phyloP scores from a whole-genome alignment of 1,139 yeast genomes.

The Candida sojae region DNA sequence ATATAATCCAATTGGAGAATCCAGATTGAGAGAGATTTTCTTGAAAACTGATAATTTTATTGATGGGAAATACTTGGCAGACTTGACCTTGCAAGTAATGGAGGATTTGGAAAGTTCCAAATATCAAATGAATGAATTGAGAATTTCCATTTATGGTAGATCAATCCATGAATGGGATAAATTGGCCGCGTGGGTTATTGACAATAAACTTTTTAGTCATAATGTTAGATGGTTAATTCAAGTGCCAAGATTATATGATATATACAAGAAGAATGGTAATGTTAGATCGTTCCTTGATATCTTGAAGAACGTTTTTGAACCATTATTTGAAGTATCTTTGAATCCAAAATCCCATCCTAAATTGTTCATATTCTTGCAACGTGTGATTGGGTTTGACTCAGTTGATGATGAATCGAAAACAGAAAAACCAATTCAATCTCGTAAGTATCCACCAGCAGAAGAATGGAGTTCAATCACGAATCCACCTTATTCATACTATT shows the following conservation, averaged over 20 bases:
- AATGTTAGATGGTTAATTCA: constrained; percentile 97
- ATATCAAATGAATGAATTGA: constrained; percentile 95
- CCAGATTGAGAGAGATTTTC: constrained; percentile 92
- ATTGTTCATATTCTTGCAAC: constrained; percentile 78
- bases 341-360: constrained; percentile 89
- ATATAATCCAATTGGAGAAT: constrained; percentile 97
- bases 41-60: constrained; percentile 93
- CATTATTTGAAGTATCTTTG: constrained; percentile 87
- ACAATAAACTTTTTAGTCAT: constrained; percentile 86
- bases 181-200: constrained; percentile 92
- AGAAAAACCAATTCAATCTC: constrained; percentile 72
- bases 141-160: constrained; percentile 94
- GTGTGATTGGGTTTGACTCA: constrained; percentile 97
- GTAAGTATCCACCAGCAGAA: constrained; percentile 79
- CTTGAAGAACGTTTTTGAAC: constrained; percentile 75
- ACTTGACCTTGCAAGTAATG: constrained; percentile 88
- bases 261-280: constrained; percentile 77
- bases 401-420: constrained; percentile 97
- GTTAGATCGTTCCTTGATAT: constrained; percentile 76
- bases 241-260: constrained; percentile 88
- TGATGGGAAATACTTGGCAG: constrained; percentile 87
- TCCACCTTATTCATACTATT: constrained; percentile 97
- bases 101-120: constrained; percentile 92
- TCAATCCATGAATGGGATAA: constrained; percentile 92
- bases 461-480: constrained; percentile 77